Base-by-base conservation (phyloP, 345 rosid species). In the Rhizophora mangle region DNA sequence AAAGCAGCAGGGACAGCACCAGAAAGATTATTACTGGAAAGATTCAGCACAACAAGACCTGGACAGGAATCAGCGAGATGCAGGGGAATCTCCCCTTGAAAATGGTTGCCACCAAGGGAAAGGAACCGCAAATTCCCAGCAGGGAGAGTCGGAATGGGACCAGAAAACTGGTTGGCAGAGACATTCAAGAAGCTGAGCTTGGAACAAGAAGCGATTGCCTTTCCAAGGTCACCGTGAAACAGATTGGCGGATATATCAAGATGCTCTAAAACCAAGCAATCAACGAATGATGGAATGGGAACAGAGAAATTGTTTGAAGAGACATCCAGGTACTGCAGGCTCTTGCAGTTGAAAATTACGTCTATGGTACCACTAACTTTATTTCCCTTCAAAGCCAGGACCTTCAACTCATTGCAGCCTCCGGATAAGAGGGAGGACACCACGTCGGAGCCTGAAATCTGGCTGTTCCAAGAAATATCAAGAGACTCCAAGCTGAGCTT, bases 211-310 rank as follows among this genome's bases (percentile, higher is more conserved):
- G 86, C 80, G 63, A 92, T 76, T 49, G 88, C 85, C 18, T n/a
- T 66, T 24, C 82, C 79, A 24, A 95, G 73, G 63, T 95, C 96
- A 49, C 93, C 96, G 51, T 55, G 27, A 27, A 90, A 84, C 63
- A 81, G 82, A 76, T 95, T 95, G 27, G 78, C 77, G 52, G 99
- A 95, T 72, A 90, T 79, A 54, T 95, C 98, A 15, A 95, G 89
- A 77, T 86, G 77, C 71, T 85, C 83, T 64, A 95, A 64, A 56
- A 84, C 74, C n/a, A 55, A 79, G 77, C 99, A 95, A 11, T 78
- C 87, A 18, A 96, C 92, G 27, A 92, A 80, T 15, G 82, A 80
- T 18, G 96, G 89, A 32, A 81, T 55, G 57, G 60, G 62, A 10
- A 63, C 39, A 22, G 93, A 84, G 80, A 95, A 86, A 82, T 92